These are phyloP conservation scores for Aspergillus ostianus DNA, from an alignment of 495 filamentous ascomycete species.

Conservation along the genomic window DNA sequence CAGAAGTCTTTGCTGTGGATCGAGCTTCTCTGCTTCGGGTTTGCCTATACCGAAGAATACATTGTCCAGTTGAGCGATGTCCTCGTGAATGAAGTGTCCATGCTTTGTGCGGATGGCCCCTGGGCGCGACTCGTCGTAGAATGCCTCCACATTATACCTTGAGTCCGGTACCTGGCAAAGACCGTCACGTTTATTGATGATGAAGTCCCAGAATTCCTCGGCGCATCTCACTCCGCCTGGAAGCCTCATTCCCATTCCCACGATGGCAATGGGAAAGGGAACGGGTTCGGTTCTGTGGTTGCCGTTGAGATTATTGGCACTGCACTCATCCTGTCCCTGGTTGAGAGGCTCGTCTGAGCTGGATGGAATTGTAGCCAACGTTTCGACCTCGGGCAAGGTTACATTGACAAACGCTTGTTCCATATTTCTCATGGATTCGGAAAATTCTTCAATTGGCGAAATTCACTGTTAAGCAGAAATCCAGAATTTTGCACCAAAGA, in stretches of 20 bases:
- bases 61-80: constrained; percentile 28
- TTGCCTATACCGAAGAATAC: constrained; percentile 38
- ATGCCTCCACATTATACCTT: constrained; percentile 40
- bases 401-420: constrained; percentile 2
- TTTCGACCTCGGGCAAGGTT: not conserved
- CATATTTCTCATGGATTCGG: not conserved
- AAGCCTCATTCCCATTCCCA: constrained; percentile 48
- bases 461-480: not conserved
- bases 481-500: not conserved
- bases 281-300: not conserved
- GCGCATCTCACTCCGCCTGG: constrained; percentile 38
- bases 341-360: not conserved
- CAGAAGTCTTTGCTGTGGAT: constrained; percentile 57
- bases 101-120: constrained; percentile 31
- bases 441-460: not conserved
- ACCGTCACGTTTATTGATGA: constrained; percentile 38
- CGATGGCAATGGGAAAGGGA: constrained; percentile 44
- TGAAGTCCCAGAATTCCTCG: constrained; percentile 42
- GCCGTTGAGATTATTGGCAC: not conserved
- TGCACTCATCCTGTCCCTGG: not conserved
- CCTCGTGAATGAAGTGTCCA: constrained; percentile 54
- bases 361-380: constrained; percentile 6
- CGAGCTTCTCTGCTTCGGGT: constrained; percentile 49
- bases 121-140: constrained; percentile 17
- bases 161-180: constrained; percentile 30